phyloP scores from a whole-genome alignment of 1,284 basidiomycete genomes.

The Ustilago bromivora region DNA sequence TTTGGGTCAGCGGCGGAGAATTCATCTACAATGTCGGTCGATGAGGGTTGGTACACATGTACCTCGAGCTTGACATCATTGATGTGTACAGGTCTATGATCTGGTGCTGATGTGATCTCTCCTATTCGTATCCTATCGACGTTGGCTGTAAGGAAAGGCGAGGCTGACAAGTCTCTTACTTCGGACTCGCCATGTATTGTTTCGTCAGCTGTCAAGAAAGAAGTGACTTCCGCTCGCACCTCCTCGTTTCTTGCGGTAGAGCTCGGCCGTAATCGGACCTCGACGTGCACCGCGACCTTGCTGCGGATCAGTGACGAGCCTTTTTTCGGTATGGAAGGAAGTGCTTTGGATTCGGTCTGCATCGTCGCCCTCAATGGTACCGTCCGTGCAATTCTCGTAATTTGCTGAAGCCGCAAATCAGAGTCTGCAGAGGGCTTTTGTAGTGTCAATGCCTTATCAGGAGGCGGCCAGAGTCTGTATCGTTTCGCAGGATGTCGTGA shows the following conservation, averaged over 20 bases:
- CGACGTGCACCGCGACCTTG: constrained; percentile 33
- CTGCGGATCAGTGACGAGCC: neutral
- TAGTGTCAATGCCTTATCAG: too few species aligned
- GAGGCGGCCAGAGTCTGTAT: neutral
- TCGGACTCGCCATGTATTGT: constrained; percentile 76
- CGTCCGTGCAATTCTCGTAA: neutral
- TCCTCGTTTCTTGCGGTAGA: constrained; percentile 31
- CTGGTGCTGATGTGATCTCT: constrained; percentile 70
- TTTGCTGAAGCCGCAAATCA: neutral
- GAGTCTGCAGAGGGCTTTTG: neutral
- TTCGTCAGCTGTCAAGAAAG: constrained; percentile 17
- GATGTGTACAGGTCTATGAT: constrained; percentile 39
- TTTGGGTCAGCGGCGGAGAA: constrained; percentile 75
- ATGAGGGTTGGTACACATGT: constrained; percentile 86
- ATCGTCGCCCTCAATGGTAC: neutral
- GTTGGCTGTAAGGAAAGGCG: constrained; percentile 77
- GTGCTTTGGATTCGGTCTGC: constrained; percentile 17
- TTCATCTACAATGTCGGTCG: constrained; percentile 80
- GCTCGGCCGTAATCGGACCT: constrained; percentile 30
- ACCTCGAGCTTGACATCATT: constrained; percentile 71
- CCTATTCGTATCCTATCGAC: constrained; percentile 84
- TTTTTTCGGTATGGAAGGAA: constrained; percentile 6
- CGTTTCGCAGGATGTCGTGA: neutral
- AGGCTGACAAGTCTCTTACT: constrained; percentile 76
- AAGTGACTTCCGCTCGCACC: constrained; percentile 10